These are phyloP conservation scores for Saprolegnia parasitica DNA, from an alignment of 352 stramenopile species.

Conservation along the genomic window DNA sequence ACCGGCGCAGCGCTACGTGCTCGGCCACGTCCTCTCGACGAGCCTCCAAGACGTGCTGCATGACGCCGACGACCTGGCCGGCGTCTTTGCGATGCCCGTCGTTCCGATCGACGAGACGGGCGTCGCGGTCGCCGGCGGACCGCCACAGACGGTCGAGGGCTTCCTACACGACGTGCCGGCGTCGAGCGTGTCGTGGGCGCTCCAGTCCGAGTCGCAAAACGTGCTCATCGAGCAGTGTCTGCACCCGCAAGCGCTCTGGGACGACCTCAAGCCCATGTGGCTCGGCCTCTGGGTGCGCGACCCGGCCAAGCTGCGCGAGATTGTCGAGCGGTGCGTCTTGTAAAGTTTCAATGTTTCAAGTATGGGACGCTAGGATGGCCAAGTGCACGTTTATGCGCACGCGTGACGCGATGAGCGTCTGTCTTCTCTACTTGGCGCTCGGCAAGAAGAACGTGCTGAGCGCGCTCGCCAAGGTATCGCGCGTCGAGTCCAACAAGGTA, in stretches of 20 bases:
- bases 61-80: conserved; percentile 30
- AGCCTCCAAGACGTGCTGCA: conserved; percentile 48
- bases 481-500: conserved; percentile 67
- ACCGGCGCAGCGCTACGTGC: conserved; percentile 67
- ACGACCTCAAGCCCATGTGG: conserved; percentile 61
- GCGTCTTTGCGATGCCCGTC: conserved; percentile 30
- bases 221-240: conserved; percentile 73
- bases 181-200: conserved; percentile 66
- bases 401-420: conserved; percentile 71
- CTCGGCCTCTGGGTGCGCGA: conserved; percentile 77
- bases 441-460: conserved; percentile 75
- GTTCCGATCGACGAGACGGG: conserved; percentile 19
- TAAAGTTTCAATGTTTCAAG: not conserved
- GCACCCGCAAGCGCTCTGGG: conserved; percentile 51
- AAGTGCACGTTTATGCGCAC: conserved; percentile 62
- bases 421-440: conserved; percentile 67
- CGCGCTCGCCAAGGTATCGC: conserved; percentile 69
- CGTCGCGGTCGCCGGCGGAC: not conserved
- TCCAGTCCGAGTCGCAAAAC: conserved; percentile 78
- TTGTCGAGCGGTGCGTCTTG: conserved; percentile 54
- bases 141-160: conserved; percentile 19
- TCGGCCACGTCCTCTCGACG: conserved; percentile 59
- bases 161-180: conserved; percentile 54
- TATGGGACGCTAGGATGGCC: conserved; percentile 45
- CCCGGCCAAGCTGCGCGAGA: conserved; percentile 53